A percentile compares a stretch with the other conserved stretches of the same genome.
These are phyloP conservation scores for Venturia pyrina DNA, from an alignment of 2,329 filamentous ascomycete genomes.

Conservation along the genomic window DNA sequence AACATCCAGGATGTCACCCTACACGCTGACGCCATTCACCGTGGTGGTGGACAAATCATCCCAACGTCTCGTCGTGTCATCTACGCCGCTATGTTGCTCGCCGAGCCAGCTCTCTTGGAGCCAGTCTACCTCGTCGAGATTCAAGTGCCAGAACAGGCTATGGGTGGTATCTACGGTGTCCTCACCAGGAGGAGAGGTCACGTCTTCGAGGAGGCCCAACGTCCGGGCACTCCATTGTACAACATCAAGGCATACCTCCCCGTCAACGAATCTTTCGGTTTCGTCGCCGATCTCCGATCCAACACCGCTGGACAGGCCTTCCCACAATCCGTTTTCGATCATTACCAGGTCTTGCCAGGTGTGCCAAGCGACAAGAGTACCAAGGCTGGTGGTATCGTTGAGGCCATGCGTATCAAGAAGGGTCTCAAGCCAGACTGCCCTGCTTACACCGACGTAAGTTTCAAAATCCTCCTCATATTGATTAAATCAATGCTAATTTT, in stretches of 20 bases:
- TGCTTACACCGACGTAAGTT: constrained; percentile 87
- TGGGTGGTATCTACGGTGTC: constrained; percentile 99
- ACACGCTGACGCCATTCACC: constrained; percentile 98
- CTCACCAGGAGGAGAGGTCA: constrained; percentile 96
- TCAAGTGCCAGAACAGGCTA: constrained; percentile 94
- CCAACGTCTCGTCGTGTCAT: constrained; percentile 95
- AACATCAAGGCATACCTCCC: constrained; percentile 97
- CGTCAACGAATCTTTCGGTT: constrained; percentile 97
- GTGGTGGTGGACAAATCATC: constrained; percentile 98
- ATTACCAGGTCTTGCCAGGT: constrained; percentile 95
- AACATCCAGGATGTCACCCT: constrained; percentile 99
- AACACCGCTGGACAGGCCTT: constrained; percentile 96
- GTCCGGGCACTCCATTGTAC: constrained; percentile 97
- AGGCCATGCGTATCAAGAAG: constrained; percentile 96
- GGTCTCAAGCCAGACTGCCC: constrained; percentile 96
- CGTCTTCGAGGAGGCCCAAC: constrained; percentile 98
- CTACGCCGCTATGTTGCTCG: constrained; percentile 84
- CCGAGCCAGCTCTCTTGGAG: constrained; percentile 85
- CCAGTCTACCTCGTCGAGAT: constrained; percentile 99
- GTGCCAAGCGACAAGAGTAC: constrained; percentile 74
- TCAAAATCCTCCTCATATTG: neutral
- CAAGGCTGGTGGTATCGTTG: constrained; percentile 75
- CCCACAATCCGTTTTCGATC: constrained; percentile 97
- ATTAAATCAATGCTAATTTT: constrained; percentile 29
- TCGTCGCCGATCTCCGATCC: constrained; percentile 93